Conservation (phyloP, 495 filamentous ascomycete species). For the Penicillium arizonense region DNA sequence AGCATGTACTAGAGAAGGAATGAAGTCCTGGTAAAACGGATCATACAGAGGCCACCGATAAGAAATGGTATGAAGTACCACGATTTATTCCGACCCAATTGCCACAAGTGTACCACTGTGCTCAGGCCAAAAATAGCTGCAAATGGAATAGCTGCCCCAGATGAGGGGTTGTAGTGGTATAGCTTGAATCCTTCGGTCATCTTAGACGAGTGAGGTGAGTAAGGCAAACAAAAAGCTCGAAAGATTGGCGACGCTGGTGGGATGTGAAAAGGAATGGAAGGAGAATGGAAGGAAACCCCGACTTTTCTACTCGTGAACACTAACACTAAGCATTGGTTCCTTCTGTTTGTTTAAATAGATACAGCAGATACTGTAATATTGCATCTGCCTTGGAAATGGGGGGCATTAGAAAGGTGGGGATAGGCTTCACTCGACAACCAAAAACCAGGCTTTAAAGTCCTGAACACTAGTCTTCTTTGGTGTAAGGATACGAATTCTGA, state of each 20-base stretch:
- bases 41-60: slow-evolving; percentile 55
- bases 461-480: not conserved
- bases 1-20: not conserved
- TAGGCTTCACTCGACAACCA: not conserved
- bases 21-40: not conserved
- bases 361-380: not conserved
- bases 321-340: no score
- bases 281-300: not conserved
- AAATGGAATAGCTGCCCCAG: slow-evolving; percentile 49
- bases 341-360: no score
- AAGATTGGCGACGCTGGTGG: not conserved
- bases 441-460: not conserved
- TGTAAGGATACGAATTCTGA: not conserved
- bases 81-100: slow-evolving; percentile 46
- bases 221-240: not conserved
- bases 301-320: no score
- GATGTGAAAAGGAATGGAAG: not conserved
- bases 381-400: not conserved
- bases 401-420: no score
- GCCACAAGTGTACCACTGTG: slow-evolving; percentile 44
- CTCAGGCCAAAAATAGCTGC: slow-evolving; percentile 48
- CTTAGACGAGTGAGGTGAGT: not conserved
- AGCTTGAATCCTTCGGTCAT: slow-evolving; percentile 13
- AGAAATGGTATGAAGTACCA: slow-evolving; percentile 65
- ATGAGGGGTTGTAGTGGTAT: slow-evolving; percentile 40